Percentiles rank a stretch among this genome's conserved stretches.
These are phyloP conservation scores for Nadsonia fulvescens DNA, from an alignment of 805 yeast genomes.

Conservation along the genomic window DNA sequence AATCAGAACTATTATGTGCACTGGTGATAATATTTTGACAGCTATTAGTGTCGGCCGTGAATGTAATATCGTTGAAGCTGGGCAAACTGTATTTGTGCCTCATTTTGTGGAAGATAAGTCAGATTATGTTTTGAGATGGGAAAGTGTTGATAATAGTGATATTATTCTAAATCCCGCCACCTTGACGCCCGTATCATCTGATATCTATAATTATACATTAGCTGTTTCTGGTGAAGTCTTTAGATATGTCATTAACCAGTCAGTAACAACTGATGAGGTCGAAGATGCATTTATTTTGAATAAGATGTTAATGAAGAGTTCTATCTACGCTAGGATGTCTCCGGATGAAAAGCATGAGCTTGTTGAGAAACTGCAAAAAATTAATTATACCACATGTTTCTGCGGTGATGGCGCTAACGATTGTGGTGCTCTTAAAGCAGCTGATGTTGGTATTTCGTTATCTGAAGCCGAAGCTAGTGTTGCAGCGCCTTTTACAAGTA, in stretches of 20 bases:
- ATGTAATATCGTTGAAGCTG: conserved; percentile 41
- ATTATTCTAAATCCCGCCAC: conserved; percentile 46
- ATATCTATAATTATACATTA: conserved; percentile 32
- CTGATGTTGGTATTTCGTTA: conserved; percentile 89
- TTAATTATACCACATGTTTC: conserved; percentile 88
- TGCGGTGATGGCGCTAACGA: conserved; percentile 99
- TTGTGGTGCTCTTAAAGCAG: conserved; percentile 95
- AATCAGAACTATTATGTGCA: conserved; percentile 83
- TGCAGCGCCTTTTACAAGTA: conserved; percentile 94
- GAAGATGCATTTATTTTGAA: too few relatives aligned
- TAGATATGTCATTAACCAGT: conserved; percentile 42
- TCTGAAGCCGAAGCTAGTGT: conserved; percentile 98
- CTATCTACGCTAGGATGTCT: conserved; percentile 90
- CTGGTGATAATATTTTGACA: conserved; percentile 90
- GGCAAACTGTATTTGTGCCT: conserved; percentile 43
- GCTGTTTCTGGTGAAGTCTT: conserved; percentile 92
- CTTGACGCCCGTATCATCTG: conserved; percentile 26
- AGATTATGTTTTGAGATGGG: conserved; percentile 18
- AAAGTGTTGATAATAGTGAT: conserved; percentile 25
- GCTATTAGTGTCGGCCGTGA: conserved; percentile 88
- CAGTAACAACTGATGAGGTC: conserved; percentile 24
- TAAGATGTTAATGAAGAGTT: conserved; percentile 51
- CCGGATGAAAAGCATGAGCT: conserved; percentile 97
- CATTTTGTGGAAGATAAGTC: conserved; percentile 28
- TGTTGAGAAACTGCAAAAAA: conserved; percentile 64